Evolutionary conservation across 2,329 filamentous ascomycete species (phyloP).

Genomic region (Westerdykella ornata): DNA sequence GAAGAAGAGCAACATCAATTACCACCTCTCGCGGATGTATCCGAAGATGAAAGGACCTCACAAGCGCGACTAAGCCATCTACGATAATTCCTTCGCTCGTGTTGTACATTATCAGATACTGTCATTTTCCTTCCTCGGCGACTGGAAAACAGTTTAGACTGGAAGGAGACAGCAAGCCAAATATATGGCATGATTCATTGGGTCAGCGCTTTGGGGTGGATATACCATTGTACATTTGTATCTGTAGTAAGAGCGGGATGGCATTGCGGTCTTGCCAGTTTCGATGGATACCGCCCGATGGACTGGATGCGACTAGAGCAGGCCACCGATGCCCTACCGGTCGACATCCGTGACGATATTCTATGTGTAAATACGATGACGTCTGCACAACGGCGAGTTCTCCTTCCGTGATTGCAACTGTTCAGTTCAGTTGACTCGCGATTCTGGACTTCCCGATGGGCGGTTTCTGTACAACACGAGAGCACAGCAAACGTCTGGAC

Average conservation of each 20-base stretch:
- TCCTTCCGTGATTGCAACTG: no score
- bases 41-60: constrained; percentile 64
- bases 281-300: no score
- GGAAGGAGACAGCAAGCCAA: not conserved
- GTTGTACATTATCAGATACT: constrained; percentile 18
- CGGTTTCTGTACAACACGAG: no score
- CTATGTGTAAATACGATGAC: no score
- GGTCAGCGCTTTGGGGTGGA: constrained; percentile 11
- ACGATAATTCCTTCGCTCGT: constrained; percentile 1
- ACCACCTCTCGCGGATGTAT: constrained; percentile 74
- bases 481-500: no score
- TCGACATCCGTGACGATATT: not conserved
- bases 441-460: no score
- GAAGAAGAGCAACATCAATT: constrained; percentile 80
- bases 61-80: constrained; percentile 52
- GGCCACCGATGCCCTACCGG: not conserved
- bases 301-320: no score
- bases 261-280: no score
- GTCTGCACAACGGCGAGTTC: no score
- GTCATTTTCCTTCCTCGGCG: not conserved
- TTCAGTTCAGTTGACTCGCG: no score
- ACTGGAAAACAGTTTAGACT: not conserved
- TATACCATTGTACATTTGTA: constrained; percentile 9
- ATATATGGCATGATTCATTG: constrained; percentile 3
- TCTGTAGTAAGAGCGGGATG: constrained; percentile 7